Conservation (phyloP, 306 rosid genomes). For the Cucurbita moschata region DNA sequence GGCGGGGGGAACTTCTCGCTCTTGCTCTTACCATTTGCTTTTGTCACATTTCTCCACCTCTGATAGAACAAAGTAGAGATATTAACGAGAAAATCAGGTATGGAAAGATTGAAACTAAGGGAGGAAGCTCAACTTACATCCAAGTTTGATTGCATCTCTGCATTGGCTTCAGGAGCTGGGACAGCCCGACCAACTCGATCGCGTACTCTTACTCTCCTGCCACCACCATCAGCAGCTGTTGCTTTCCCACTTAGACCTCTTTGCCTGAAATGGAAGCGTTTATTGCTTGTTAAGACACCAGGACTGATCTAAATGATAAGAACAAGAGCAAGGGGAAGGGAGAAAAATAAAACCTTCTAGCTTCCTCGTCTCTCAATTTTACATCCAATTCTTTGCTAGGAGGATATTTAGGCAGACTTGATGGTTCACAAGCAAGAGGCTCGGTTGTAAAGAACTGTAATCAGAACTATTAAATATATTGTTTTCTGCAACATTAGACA, state of each 20-base stretch:
- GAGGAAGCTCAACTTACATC: constrained; percentile 40
- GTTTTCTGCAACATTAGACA: not conserved
- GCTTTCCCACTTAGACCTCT: constrained; percentile 58
- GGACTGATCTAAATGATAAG: constrained; percentile 7
- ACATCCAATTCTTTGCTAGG: constrained; percentile 95
- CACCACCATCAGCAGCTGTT: constrained; percentile 53
- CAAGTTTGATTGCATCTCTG: constrained; percentile 78
- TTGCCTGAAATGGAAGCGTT: constrained; percentile 41
- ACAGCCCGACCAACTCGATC: constrained; percentile 64
- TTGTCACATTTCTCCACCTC: constrained; percentile 68
- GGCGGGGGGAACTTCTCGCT: constrained; percentile 98
- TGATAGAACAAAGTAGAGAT: constrained; percentile 17
- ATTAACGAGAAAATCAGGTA: not conserved
- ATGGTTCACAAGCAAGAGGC: constrained; percentile 84
- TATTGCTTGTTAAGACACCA: constrained; percentile 13
- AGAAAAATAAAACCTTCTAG: constrained; percentile 49
- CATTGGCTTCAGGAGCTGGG: constrained; percentile 96
- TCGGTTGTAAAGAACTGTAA: constrained; percentile 67
- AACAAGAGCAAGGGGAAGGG: constrained; percentile 13
- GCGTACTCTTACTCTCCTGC: constrained; percentile 51
- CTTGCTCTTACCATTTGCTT: constrained; percentile 68
- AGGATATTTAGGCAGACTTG: constrained; percentile 86
- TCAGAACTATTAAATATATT: constrained; percentile 10
- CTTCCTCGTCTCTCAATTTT: constrained; percentile 89
- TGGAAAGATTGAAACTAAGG: not conserved